Evolutionary conservation across 2,329 filamentous ascomycete species (phyloP), one percentile per base, ranked within the genome.

Genomic region (Paecilomyces fulvus): DNA sequence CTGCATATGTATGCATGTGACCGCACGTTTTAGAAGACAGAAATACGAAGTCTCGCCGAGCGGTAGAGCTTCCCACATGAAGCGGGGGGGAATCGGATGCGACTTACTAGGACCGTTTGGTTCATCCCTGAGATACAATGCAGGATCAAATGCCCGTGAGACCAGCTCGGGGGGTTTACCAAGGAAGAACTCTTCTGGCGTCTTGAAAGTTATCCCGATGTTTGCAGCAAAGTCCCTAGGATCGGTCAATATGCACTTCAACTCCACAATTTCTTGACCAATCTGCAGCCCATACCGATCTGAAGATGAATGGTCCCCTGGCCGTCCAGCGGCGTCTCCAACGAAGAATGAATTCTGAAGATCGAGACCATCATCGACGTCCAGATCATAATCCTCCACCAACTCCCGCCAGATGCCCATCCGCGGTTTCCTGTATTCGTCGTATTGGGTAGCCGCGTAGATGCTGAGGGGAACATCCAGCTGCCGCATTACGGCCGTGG

Each of bases 111-210:
- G 60, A 49, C 73, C 68, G 55, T 60, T 60, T 21, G 64, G 51
- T 28, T 66, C 64, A 23, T 57, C 48, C 5, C 70, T 60, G 30
- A 83, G 73, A 64, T 87, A 85, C 3, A 77, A 70, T 1, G 74
- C 73, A 17, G 92, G 82, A 60, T 96, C 86, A 63, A 97, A 95
- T 0, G 82, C 77, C 55, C 89, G 80, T 9, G 73, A 72, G 66
- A 89, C 94, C 1, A 83, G 80, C 61, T 85, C 80, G 0, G 87
- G 78, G 23, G 80, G 66, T 63, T 90, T 82, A 1, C 80, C 80
- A 0, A 92, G 80, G 68, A 97, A 97, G 74, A 87, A 96, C 70
- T 96, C 92, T 67, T 99, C 94, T 0, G 94, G 94, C 0, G 92
- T 96, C 56, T 85, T 77, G 70, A 92, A 99, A 11, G 76, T 69